Evolutionary conservation across 2,329 filamentous ascomycete genomes (phyloP).

Genomic region (Microsporum canis): DNA sequence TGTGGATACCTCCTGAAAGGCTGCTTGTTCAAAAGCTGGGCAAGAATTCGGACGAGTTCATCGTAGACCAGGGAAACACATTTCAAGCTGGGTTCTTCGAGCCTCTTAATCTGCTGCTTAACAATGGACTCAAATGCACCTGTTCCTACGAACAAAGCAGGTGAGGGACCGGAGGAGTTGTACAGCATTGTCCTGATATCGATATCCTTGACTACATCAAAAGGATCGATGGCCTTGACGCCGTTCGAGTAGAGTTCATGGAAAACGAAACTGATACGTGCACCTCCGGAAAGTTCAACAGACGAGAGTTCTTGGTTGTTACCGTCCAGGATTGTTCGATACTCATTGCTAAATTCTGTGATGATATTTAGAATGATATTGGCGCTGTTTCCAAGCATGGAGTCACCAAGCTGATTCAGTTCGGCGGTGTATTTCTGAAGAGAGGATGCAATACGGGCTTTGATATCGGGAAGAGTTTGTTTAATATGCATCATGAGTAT

Average conservation of each 20-base stretch:
- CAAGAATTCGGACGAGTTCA: conserved; percentile 88
- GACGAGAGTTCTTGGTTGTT: conserved; percentile 95
- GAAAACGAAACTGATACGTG: conserved; percentile 98
- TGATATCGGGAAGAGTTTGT: conserved; percentile 96
- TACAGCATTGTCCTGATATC: conserved; percentile 95
- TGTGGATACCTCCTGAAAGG: conserved; percentile 87
- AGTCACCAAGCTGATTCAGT: conserved; percentile 73
- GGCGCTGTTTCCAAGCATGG: conserved; percentile 86
- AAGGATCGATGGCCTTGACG: conserved; percentile 94
- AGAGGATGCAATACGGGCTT: conserved; percentile 87
- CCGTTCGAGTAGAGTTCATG: conserved; percentile 97
- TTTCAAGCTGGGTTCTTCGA: conserved; percentile 94
- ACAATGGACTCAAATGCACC: conserved; percentile 98
- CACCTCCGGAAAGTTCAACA: conserved; percentile 86
- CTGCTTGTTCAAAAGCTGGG: conserved; percentile 76
- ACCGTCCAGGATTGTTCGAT: conserved; percentile 87
- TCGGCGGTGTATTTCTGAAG: conserved; percentile 84
- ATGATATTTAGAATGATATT: conserved; percentile 99
- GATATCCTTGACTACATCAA: conserved; percentile 92
- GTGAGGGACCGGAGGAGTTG: conserved; percentile 98
- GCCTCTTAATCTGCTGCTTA: conserved; percentile 92
- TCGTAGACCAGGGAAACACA: conserved; percentile 97
- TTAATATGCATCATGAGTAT: conserved; percentile 99
- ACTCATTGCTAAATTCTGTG: conserved; percentile 96
- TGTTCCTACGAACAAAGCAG: conserved; percentile 91